phyloP scores from a whole-genome alignment of 2,329 filamentous ascomycete species.

The Orbilia oligospora region DNA sequence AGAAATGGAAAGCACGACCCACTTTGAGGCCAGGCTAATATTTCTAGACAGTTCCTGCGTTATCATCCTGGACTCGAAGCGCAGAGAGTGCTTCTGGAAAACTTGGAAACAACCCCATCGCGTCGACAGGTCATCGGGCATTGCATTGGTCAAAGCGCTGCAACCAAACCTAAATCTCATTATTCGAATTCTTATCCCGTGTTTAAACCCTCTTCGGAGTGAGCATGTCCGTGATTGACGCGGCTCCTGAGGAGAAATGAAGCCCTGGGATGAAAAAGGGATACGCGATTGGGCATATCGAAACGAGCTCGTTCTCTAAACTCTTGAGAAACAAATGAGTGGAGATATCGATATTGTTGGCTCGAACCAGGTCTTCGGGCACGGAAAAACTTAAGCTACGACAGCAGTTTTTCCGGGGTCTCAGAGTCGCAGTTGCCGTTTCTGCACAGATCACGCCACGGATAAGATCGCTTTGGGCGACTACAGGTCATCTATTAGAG shows the following conservation, averaged over 20 bases:
- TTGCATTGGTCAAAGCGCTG: constrained; percentile 41
- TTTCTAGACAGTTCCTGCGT: constrained; percentile 35
- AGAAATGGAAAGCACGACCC: constrained; percentile 37
- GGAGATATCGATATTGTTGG: constrained; percentile 24
- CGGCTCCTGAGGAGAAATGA: constrained; percentile 32
- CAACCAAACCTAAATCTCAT: constrained; percentile 7
- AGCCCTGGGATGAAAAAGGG: constrained; percentile 25
- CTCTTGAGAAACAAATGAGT: constrained; percentile 34
- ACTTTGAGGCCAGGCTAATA: constrained; percentile 53
- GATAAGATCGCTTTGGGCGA: constrained; percentile 7
- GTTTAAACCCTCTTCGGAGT: constrained; percentile 29
- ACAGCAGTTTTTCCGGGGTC: constrained; percentile 52
- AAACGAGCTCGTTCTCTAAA: constrained; percentile 44
- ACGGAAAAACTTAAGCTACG: constrained; percentile 51
- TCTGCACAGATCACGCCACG: constrained; percentile 40
- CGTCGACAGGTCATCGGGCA: background rate
- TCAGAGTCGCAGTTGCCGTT: constrained; percentile 1
- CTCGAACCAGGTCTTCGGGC: constrained; percentile 15
- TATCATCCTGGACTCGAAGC: constrained; percentile 50
- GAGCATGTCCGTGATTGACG: constrained; percentile 33
- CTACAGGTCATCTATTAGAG: constrained; percentile 6
- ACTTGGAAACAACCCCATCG: constrained; percentile 39
- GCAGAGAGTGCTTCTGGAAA: constrained; percentile 46
- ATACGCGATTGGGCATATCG: constrained; percentile 1
- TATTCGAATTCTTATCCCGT: background rate